Evolutionary conservation across 2,329 filamentous ascomycete genomes (phyloP).

Genomic region (Colletotrichum eleusines): DNA sequence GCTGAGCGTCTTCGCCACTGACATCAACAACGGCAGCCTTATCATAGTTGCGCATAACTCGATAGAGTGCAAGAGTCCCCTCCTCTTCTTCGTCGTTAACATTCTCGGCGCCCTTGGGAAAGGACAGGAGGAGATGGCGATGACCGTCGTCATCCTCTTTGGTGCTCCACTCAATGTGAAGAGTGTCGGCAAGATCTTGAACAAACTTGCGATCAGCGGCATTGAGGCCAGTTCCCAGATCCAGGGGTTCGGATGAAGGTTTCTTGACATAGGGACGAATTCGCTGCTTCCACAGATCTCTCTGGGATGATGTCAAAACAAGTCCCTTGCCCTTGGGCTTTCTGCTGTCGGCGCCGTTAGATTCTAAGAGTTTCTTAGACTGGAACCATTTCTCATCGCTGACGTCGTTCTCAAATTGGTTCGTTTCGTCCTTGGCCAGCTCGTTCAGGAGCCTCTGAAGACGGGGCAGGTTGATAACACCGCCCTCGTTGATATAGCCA

Average conservation of each 20-base stretch:
- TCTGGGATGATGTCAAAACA: slow-evolving; percentile 83
- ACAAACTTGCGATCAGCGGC: slow-evolving; percentile 94
- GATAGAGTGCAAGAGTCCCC: slow-evolving; percentile 85
- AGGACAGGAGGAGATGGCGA: slow-evolving; percentile 64
- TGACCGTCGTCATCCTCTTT: slow-evolving; percentile 68
- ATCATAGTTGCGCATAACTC: slow-evolving; percentile 91
- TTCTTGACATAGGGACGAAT: slow-evolving; percentile 87
- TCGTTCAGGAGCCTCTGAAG: slow-evolving; percentile 84
- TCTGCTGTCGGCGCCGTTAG: slow-evolving; percentile 68
- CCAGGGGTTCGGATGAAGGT: slow-evolving; percentile 72
- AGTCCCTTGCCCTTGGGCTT: slow-evolving; percentile 69
- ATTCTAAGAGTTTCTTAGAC: slow-evolving; percentile 80
- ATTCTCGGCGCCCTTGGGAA: slow-evolving; percentile 68
- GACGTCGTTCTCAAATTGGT: slow-evolving; percentile 93
- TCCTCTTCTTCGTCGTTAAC: slow-evolving; percentile 83
- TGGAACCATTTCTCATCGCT: slow-evolving; percentile 93
- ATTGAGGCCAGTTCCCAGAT: slow-evolving; percentile 79
- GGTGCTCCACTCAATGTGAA: slow-evolving; percentile 69
- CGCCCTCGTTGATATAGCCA: slow-evolving; percentile 96
- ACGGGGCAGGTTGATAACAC: slow-evolving; percentile 88
- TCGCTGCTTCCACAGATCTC: slow-evolving; percentile 81
- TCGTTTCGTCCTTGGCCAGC: slow-evolving; percentile 87
- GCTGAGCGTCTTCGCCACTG: slow-evolving; percentile 81
- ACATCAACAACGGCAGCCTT: slow-evolving; percentile 88
- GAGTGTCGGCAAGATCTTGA: slow-evolving; percentile 80